phyloP scores from a whole-genome alignment of 2,329 filamentous ascomycete genomes.

The Geosmithia putterillii region DNA sequence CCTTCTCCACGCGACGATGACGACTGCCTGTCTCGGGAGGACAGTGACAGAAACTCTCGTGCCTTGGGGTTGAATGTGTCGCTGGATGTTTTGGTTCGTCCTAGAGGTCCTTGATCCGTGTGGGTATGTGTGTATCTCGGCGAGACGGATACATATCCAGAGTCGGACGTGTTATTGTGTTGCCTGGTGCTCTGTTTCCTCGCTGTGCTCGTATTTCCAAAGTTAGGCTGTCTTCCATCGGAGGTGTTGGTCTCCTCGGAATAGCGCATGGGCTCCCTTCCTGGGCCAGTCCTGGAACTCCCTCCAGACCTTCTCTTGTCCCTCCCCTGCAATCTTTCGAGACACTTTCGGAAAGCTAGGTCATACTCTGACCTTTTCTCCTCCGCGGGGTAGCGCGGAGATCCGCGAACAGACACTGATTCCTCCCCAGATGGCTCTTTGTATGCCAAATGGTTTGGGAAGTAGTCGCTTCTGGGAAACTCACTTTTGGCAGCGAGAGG shows the following conservation, averaged over 20 bases:
- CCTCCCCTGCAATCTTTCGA: neutral
- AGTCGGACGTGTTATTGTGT: conserved; percentile 1
- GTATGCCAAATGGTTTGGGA: neutral
- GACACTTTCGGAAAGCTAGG: neutral
- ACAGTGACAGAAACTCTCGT: conserved; percentile 19
- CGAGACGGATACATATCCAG: conserved; percentile 2
- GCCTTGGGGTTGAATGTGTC: conserved; percentile 17
- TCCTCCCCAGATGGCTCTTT: neutral
- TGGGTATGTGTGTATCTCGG: neutral
- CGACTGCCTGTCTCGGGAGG: neutral
- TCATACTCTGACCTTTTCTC: no score
- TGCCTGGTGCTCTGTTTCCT: neutral
- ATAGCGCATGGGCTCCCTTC: neutral
- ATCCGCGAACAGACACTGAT: neutral
- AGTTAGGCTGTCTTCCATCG: neutral
- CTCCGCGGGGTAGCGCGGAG: neutral
- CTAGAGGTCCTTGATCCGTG: no score
- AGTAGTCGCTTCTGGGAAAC: neutral
- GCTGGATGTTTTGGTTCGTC: neutral
- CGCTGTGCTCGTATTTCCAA: neutral
- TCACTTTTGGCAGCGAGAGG: neutral
- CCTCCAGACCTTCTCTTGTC: neutral
- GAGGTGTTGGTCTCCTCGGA: neutral
- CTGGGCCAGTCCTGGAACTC: neutral
- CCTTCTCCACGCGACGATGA: neutral